phyloP scores from a whole-genome alignment of 345 rosid species.

The Theobroma cacao region DNA sequence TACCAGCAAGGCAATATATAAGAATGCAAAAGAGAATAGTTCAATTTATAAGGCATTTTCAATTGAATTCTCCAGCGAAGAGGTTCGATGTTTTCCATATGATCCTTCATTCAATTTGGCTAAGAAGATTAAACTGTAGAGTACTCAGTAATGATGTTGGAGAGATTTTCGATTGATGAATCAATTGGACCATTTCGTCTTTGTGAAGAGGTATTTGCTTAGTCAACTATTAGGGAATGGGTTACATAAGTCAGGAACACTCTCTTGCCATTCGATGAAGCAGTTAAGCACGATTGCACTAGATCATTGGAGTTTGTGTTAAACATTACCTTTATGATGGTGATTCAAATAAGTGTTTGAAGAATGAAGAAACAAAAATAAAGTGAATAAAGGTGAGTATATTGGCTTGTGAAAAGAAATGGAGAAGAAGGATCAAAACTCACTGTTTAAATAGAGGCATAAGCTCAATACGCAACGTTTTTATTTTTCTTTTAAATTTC shows the following conservation, averaged over 20 bases:
- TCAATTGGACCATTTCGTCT: background rate
- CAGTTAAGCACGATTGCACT: background rate
- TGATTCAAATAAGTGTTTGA: too few species aligned
- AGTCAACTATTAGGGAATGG: background rate
- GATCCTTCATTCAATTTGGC: constrained; percentile 93
- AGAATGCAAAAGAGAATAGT: constrained; percentile 72
- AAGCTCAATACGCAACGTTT: too few species aligned
- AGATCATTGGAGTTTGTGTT: too few species aligned
- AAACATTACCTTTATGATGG: too few species aligned
- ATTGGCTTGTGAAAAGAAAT: too few species aligned
- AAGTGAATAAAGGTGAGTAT: too few species aligned
- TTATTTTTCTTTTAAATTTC: too few species aligned
- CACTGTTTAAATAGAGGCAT: too few species aligned
- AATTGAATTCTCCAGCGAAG: constrained; percentile 64
- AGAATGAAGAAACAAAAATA: too few species aligned
- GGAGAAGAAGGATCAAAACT: too few species aligned
- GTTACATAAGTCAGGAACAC: background rate
- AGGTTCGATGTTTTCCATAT: constrained; percentile 84
- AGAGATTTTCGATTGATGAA: background rate
- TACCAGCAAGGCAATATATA: constrained; percentile 64
- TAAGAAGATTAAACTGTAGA: constrained; percentile 64
- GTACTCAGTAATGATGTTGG: constrained; percentile 15
- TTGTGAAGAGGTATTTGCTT: too few species aligned
- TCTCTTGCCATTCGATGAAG: background rate
- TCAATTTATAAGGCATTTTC: constrained; percentile 66